Conservation (phyloP, 257 asterid species). For the Voacanga thouarsii region DNA sequence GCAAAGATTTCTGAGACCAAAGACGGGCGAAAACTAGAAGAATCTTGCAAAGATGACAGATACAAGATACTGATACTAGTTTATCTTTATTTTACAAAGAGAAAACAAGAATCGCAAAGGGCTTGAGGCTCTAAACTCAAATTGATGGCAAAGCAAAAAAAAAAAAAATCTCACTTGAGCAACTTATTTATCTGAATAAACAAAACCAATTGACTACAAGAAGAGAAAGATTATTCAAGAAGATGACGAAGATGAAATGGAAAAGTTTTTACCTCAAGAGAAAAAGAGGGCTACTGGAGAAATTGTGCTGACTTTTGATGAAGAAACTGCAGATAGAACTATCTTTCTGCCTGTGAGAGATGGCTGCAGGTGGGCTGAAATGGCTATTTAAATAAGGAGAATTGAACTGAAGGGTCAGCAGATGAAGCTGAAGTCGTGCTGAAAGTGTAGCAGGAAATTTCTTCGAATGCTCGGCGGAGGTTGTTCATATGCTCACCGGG, state of each 20-base stretch:
- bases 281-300: background rate
- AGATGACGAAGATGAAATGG: background rate
- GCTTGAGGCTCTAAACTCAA: background rate
- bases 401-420: constrained; percentile 7
- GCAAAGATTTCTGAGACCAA: background rate
- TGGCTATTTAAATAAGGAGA: background rate
- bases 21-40: background rate
- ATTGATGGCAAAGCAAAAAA: background rate
- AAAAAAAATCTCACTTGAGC: background rate
- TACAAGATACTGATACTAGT: background rate
- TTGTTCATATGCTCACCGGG: background rate
- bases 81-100: background rate
- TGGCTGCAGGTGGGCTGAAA: background rate
- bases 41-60: background rate
- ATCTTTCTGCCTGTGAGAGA: background rate
- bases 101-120: background rate
- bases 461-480: background rate
- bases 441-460: background rate
- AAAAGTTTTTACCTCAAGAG: background rate
- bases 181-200: background rate
- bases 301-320: background rate
- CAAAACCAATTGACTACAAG: background rate
- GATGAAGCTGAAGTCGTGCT: background rate
- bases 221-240: background rate
- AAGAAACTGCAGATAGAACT: background rate